Evolutionary conservation across 2,329 filamentous ascomycete genomes (phyloP).

Genomic region (Fusarium scirpi): DNA sequence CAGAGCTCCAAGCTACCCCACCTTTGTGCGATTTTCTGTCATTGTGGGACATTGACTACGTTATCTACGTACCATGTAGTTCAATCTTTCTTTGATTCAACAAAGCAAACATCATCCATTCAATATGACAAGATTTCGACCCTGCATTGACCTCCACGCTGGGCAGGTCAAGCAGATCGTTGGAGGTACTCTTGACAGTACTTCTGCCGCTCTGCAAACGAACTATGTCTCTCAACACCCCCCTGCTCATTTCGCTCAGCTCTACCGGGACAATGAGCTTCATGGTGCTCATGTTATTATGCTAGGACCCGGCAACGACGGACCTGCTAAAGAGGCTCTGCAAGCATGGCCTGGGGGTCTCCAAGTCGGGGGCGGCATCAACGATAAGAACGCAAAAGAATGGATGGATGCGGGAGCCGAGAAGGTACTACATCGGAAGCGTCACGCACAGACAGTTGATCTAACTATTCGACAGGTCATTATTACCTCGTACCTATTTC

Average conservation of each 20-base stretch:
- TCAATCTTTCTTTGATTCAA: slow-evolving; percentile 12
- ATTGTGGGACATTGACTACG: slow-evolving; percentile 9
- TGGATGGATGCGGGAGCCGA: slow-evolving; percentile 92
- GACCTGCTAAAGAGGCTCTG: slow-evolving; percentile 82
- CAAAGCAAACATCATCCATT: slow-evolving; percentile 2
- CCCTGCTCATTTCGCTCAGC: slow-evolving; percentile 80
- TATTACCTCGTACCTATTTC: slow-evolving; percentile 95
- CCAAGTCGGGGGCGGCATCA: slow-evolving; percentile 96
- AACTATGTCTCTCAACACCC: slow-evolving; percentile 92
- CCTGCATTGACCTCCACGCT: slow-evolving; percentile 97
- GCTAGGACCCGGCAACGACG: slow-evolving; percentile 89
- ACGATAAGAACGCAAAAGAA: slow-evolving; percentile 80
- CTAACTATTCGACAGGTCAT: slow-evolving; percentile 77
- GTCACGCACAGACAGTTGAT: neutral
- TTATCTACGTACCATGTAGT: neutral
- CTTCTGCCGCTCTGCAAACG: slow-evolving; percentile 78
- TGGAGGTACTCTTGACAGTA: slow-evolving; percentile 85
- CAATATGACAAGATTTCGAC: slow-evolving; percentile 90
- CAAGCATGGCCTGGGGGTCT: slow-evolving; percentile 81
- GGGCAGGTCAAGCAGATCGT: slow-evolving; percentile 99
- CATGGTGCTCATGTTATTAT: slow-evolving; percentile 94
- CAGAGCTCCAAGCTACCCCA: slow-evolving; percentile 22
- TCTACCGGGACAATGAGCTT: slow-evolving; percentile 82
- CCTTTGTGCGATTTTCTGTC: slow-evolving; percentile 34
- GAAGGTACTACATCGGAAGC: slow-evolving; percentile 70